Evolutionary conservation across 192 early-diverging fungal genomes (phyloP), one percentile per base, ranked within the genome.

Genomic region (Backusella tarrabulga): DNA sequence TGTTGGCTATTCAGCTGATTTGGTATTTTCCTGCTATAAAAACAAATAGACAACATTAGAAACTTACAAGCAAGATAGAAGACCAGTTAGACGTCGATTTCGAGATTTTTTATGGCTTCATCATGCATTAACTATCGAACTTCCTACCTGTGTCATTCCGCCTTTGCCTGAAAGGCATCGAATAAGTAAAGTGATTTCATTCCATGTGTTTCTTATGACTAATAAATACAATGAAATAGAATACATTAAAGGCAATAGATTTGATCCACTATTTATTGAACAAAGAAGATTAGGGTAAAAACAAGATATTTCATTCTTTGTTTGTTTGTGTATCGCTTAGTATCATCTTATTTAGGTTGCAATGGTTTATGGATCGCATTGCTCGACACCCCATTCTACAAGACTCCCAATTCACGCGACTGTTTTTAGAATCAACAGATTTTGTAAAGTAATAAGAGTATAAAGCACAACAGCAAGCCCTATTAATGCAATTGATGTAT

Each of bases 31-130:
- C 68, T 15, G 1, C 4, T 23, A 34, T 34, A 15, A 66, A 79
- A 73, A 79, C 78, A 15, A 21, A 6, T 71, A 79, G 78, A 79
- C 78, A 15, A 19, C 26, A 12, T 74, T 79, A 34, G 63, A 71
- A 35, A 68, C 44, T 17, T 71, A 41, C 50, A 75, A 73, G 19
- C 41, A 38, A 34, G 41, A 79, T 35, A 77, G 74, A 42, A 84
- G 91, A n/a, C 87, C 90, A 35, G 90, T 98, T 14, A 88, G 97
- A 60, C 90, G 97, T 74, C 88, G 98, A 76, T 99, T 94, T 86
- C 95, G 94, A 80, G 98, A 99, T 82, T 99, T 99, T 88, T 88
- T 90, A n/a, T 95, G 92, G 93, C 89, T 99, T 60, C 88, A 97
- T 79, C 85, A 88, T 74, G 88, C 90, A 63, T 86, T 99, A 44